phyloP scores from a whole-genome alignment of 768 basidiomycete species.

The Xerocomus potaroensis region DNA sequence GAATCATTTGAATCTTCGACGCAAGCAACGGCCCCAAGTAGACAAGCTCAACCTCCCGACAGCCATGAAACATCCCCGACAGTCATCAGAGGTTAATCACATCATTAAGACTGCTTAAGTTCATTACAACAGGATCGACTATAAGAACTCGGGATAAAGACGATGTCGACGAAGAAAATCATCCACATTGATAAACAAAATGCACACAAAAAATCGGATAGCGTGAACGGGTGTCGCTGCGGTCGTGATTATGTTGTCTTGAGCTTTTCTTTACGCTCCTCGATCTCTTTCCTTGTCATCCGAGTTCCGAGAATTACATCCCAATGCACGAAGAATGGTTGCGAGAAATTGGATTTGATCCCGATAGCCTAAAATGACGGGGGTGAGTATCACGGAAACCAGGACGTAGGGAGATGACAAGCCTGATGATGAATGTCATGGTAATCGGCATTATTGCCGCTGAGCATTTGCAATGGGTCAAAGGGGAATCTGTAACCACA shows the following conservation, averaged over 20 bases:
- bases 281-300: conserved; percentile 69
- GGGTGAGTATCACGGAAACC: neutral
- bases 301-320: conserved; percentile 80
- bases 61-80: too few species aligned
- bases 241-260: conserved; percentile 23
- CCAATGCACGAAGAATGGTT: conserved; percentile 97
- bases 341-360: conserved; percentile 93
- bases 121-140: conserved; percentile 20
- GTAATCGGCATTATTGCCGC: conserved; percentile 90
- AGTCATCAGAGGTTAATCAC: neutral
- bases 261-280: conserved; percentile 41
- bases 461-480: conserved; percentile 86
- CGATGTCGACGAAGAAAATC: neutral
- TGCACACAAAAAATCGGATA: neutral
- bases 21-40: neutral
- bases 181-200: conserved; percentile 2
- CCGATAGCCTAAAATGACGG: conserved; percentile 44
- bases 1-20: too few species aligned
- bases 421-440: conserved; percentile 98
- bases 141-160: conserved; percentile 1
- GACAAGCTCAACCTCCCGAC: too few species aligned
- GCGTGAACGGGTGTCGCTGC: too few species aligned
- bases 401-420: conserved; percentile 14
- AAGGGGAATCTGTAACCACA: conserved; percentile 88
- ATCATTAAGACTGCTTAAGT: conserved; percentile 13